phyloP scores from a whole-genome alignment of 202 grass and related monocot species.

The Sporobolus alterniflorus region DNA sequence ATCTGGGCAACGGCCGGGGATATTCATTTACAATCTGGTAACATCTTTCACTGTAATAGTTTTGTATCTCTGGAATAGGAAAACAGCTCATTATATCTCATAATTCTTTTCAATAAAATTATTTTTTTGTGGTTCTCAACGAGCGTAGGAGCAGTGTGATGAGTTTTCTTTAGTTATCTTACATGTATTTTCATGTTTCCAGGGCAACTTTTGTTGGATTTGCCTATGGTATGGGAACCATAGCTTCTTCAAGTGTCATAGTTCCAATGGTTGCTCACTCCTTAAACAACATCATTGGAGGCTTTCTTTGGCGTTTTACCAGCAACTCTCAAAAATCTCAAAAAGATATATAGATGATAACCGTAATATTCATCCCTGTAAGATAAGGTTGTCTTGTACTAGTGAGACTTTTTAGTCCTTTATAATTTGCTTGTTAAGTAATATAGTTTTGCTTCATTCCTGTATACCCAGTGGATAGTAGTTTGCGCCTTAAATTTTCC shows the following conservation, averaged over 20 bases:
- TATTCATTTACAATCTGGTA: conserved; percentile 84
- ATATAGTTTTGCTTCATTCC: neutral
- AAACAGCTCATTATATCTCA: neutral
- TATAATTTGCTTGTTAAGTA: neutral
- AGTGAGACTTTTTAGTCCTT: neutral
- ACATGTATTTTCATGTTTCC: conserved; percentile 20
- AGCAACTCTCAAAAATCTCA: conserved; percentile 20
- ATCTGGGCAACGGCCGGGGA: conserved; percentile 74
- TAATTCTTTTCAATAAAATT: neutral
- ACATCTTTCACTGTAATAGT: neutral
- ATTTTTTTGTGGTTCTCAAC: conserved; percentile 2
- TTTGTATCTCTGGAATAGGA: neutral
- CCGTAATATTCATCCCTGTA: neutral
- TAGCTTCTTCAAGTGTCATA: conserved; percentile 76
- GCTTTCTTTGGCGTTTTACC: conserved; percentile 63
- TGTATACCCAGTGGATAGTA: conserved; percentile 9
- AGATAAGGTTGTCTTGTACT: neutral
- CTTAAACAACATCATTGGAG: conserved; percentile 89
- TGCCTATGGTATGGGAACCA: conserved; percentile 76
- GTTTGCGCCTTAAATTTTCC: neutral
- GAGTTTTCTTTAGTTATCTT: neutral
- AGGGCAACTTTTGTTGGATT: conserved; percentile 93
- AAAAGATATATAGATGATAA: conserved; percentile 28
- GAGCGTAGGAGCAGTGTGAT: neutral
- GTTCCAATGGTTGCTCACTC: conserved; percentile 89